These are phyloP conservation scores for Hordeum vulgare DNA, from an alignment of 176 grass and related monocot species.

Conservation along the genomic window DNA sequence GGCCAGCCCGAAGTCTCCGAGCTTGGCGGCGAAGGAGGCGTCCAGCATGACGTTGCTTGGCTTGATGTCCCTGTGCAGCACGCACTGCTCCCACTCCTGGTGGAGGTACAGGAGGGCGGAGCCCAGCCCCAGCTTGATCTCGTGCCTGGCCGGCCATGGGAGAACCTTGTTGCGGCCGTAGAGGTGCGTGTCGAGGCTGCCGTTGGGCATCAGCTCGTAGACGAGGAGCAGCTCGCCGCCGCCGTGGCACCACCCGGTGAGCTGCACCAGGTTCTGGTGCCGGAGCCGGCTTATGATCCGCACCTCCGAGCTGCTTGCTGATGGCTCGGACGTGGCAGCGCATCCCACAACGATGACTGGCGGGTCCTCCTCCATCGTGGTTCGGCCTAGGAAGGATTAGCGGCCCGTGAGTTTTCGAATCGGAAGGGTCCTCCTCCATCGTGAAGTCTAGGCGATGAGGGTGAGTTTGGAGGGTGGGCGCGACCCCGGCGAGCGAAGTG, in stretches of 20 bases:
- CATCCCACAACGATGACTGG: too few relatives aligned
- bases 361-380: too few relatives aligned
- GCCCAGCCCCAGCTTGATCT: background rate
- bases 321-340: too few relatives aligned
- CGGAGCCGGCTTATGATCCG: slow-evolving; percentile 49
- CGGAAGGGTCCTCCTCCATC: too few relatives aligned
- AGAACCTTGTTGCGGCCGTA: background rate
- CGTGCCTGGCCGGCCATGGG: slow-evolving; percentile 27
- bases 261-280: slow-evolving; percentile 55
- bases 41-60: slow-evolving; percentile 37
- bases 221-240: slow-evolving; percentile 33
- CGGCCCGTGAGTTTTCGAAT: too few relatives aligned
- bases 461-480: too few relatives aligned
- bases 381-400: too few relatives aligned
- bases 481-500: too few relatives aligned
- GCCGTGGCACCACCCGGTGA: slow-evolving; percentile 69
- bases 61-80: slow-evolving; percentile 28
- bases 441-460: too few relatives aligned
- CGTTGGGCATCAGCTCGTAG: slow-evolving; percentile 50
- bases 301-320: too few relatives aligned
- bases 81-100: slow-evolving; percentile 35
- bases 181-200: slow-evolving; percentile 45
- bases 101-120: slow-evolving; percentile 15
- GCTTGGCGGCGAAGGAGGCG: slow-evolving; percentile 18
- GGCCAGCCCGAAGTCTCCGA: slow-evolving; percentile 32